Evolutionary conservation across 2,329 filamentous ascomycete genomes (phyloP).

Genomic region (Arthrobotrys musiformis): DNA sequence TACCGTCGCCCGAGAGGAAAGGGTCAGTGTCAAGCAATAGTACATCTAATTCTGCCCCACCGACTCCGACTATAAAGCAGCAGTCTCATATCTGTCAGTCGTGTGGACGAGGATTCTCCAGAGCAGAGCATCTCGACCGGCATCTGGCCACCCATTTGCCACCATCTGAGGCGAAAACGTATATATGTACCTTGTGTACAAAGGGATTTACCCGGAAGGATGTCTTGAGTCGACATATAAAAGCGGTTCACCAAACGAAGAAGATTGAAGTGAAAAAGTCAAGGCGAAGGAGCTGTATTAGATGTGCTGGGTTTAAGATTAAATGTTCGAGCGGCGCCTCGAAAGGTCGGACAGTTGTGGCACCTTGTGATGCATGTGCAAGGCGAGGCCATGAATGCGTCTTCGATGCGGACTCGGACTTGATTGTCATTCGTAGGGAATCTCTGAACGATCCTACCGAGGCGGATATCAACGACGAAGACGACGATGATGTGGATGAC

Average conservation of each 20-base stretch:
- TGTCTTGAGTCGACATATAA: constrained; percentile 59
- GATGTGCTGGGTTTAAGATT: constrained; percentile 60
- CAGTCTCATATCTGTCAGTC: constrained; percentile 58
- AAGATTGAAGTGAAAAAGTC: constrained; percentile 58
- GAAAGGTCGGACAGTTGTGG: constrained; percentile 58
- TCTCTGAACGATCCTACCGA: constrained; percentile 44
- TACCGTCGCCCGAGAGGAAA: constrained; percentile 52
- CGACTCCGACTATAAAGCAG: constrained; percentile 51
- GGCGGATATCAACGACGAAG: constrained; percentile 53
- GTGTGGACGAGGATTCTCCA: constrained; percentile 58
- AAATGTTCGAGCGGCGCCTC: constrained; percentile 59
- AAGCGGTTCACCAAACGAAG: constrained; percentile 60
- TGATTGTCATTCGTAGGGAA: constrained; percentile 50
- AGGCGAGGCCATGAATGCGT: constrained; percentile 59
- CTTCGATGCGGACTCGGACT: constrained; percentile 58
- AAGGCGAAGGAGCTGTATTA: constrained; percentile 58
- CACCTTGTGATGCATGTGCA: constrained; percentile 59
- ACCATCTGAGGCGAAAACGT: constrained; percentile 58
- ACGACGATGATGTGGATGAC: constrained; percentile 54
- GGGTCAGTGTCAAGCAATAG: constrained; percentile 49
- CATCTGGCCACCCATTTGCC: constrained; percentile 59
- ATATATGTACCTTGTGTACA: constrained; percentile 58
- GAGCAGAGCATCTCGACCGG: constrained; percentile 59
- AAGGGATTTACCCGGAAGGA: constrained; percentile 60
- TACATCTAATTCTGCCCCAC: constrained; percentile 46